Conservation (phyloP, 1,284 basidiomycete genomes). For the Peniophora sp. region DNA sequence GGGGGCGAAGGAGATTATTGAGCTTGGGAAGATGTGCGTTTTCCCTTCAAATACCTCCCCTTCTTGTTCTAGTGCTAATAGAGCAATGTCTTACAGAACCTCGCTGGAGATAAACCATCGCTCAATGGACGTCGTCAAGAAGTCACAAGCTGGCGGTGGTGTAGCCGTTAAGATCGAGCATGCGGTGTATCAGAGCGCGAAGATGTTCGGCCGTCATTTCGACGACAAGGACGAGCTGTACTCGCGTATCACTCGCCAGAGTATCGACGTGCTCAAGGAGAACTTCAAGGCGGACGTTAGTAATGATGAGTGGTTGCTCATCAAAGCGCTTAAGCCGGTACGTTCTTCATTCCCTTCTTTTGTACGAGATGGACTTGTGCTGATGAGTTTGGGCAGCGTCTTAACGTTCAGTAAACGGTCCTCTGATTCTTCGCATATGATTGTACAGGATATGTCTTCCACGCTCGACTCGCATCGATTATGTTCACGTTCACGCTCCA, state of each 20-base stretch:
- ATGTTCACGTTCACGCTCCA: too few relatives aligned
- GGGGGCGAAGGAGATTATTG: constrained; percentile 86
- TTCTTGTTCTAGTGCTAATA: too few relatives aligned
- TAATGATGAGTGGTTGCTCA: constrained; percentile 90
- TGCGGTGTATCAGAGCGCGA: constrained; percentile 91
- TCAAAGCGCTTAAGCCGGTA: constrained; percentile 88
- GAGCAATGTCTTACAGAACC: constrained; percentile 50
- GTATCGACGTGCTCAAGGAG: constrained; percentile 90
- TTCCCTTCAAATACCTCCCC: not conserved
- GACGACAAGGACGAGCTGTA: constrained; percentile 94
- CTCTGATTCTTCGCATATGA: too few relatives aligned
- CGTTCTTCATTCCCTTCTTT: constrained; percentile 20
- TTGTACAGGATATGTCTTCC: too few relatives aligned
- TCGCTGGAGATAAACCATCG: constrained; percentile 96
- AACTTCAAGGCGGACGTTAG: constrained; percentile 89
- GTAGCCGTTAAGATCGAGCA: constrained; percentile 99
- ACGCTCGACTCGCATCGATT: too few relatives aligned
- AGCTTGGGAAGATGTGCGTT: constrained; percentile 89
- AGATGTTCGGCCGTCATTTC: constrained; percentile 92
- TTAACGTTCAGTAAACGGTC: too few relatives aligned
- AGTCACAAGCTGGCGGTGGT: constrained; percentile 88
- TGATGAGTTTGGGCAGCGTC: too few relatives aligned
- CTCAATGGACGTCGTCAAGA: constrained; percentile 78
- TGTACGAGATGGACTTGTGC: too few relatives aligned
- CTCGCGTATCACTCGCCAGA: constrained; percentile 85